Evolutionary conservation across 495 filamentous ascomycete genomes (phyloP).

Genomic region (Chaetomidium leptoderma): DNA sequence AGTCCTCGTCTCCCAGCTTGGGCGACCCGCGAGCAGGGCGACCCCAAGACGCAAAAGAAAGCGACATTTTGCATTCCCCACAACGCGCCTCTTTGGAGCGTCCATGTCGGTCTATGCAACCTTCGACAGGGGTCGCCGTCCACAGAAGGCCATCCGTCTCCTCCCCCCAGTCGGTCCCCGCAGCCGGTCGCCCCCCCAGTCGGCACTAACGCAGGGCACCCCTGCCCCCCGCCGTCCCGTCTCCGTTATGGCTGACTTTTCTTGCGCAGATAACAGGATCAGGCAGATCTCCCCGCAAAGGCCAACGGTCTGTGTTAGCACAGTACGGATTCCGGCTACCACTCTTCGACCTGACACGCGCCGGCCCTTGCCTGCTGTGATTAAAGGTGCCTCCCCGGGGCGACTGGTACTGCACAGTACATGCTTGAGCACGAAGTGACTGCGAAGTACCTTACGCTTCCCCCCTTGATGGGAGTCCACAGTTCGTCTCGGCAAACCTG

Average conservation of each 20-base stretch:
- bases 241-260: slow-evolving; percentile 14
- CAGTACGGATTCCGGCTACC: not conserved
- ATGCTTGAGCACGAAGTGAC: slow-evolving; percentile 1
- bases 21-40: not conserved
- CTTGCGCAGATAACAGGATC: not conserved
- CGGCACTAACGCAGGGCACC: slow-evolving; percentile 13
- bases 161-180: not conserved
- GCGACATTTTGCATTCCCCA: slow-evolving; percentile 23
- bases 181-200: slow-evolving; percentile 6
- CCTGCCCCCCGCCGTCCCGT: slow-evolving; percentile 11
- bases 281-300: slow-evolving; percentile 13
- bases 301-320: slow-evolving; percentile 5
- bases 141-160: not conserved
- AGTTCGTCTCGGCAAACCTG: slow-evolving; percentile 10
- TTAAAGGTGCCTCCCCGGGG: not conserved
- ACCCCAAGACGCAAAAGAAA: slow-evolving; percentile 7
- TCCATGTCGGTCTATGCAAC: slow-evolving; percentile 25
- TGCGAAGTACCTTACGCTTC: not conserved
- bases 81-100: slow-evolving; percentile 15
- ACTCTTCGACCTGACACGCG: slow-evolving; percentile 11
- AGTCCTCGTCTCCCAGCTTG: not conserved
- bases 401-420: slow-evolving; percentile 1
- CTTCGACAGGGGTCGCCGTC: slow-evolving; percentile 17
- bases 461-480: slow-evolving; percentile 1
- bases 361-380: slow-evolving; percentile 9